These are phyloP conservation scores for Aphanomyces cochlioides DNA, from an alignment of 352 stramenopile genomes.

Conservation along the genomic window DNA sequence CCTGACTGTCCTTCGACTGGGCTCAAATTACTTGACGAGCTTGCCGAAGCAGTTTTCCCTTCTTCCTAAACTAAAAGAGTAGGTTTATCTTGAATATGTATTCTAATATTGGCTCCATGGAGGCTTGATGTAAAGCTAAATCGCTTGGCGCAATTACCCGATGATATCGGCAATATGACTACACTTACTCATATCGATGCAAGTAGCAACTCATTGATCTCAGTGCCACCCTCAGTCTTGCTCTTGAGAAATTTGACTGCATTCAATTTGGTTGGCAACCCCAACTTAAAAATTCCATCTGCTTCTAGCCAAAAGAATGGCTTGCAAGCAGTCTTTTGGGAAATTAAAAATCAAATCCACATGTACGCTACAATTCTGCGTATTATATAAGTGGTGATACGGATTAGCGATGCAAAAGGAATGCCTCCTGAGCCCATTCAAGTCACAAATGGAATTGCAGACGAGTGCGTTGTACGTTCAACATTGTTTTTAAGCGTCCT, in stretches of 20 bases:
- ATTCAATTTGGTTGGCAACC: slow-evolving; percentile 53
- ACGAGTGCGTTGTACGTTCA: slow-evolving; percentile 24
- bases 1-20: slow-evolving; percentile 48
- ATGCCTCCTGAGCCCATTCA: slow-evolving; percentile 13
- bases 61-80: slow-evolving; percentile 15
- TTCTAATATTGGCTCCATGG: slow-evolving; percentile 8
- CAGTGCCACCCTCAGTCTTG: slow-evolving; percentile 51
- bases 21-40: slow-evolving; percentile 22
- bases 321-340: slow-evolving; percentile 13
- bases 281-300: slow-evolving; percentile 32
- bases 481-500: neutral
- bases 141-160: slow-evolving; percentile 46
- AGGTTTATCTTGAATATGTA: neutral
- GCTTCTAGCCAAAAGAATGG: slow-evolving; percentile 9
- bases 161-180: slow-evolving; percentile 44
- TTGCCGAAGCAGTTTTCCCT: slow-evolving; percentile 3
- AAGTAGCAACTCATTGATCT: slow-evolving; percentile 54
- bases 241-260: slow-evolving; percentile 45
- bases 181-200: slow-evolving; percentile 47
- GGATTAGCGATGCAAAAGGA: slow-evolving; percentile 16
- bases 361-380: neutral
- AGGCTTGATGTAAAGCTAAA: slow-evolving; percentile 76
- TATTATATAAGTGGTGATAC: neutral
- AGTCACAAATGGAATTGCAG: slow-evolving; percentile 21
- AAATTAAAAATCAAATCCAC: slow-evolving; percentile 32